A percentile compares a stretch with the other conserved stretches of the same genome.
phyloP scores from a whole-genome alignment of 768 basidiomycete genomes.

The Chiua virens region DNA sequence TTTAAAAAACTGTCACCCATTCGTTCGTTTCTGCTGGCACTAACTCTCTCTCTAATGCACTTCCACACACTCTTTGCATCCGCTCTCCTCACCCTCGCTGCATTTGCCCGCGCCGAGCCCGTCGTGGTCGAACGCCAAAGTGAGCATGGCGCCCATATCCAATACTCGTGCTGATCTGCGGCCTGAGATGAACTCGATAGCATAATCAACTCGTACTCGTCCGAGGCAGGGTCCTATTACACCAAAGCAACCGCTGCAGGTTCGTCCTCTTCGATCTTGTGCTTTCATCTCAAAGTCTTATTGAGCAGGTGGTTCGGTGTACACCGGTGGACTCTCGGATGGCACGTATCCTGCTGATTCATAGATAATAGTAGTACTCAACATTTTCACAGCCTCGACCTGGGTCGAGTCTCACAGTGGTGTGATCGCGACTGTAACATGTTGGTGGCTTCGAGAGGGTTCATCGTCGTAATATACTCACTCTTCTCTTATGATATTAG shows the following conservation, averaged over 20 bases:
- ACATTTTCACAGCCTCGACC: slow-evolving; percentile 16
- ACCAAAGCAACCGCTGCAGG: slow-evolving; percentile 27
- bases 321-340: slow-evolving; percentile 19
- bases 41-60: slow-evolving; percentile 6
- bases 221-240: slow-evolving; percentile 36
- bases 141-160: slow-evolving; percentile 24
- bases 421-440: slow-evolving; percentile 21
- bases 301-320: slow-evolving; percentile 17
- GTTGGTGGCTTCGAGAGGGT: slow-evolving; percentile 17
- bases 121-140: slow-evolving; percentile 42
- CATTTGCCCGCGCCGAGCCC: slow-evolving; percentile 37
- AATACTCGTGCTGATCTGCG: slow-evolving; percentile 3
- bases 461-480: not conserved
- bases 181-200: slow-evolving; percentile 33
- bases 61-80: slow-evolving; percentile 36
- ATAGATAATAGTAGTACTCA: not conserved
- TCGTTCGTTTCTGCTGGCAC: not conserved
- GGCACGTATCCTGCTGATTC: not conserved
- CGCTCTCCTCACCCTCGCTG: slow-evolving; percentile 37
- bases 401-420: slow-evolving; percentile 9
- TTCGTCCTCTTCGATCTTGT: not conserved
- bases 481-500: slow-evolving; percentile 31
- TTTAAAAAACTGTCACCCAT: too few relatives aligned
- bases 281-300: not conserved
- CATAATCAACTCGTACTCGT: slow-evolving; percentile 39